Base-by-base conservation (phyloP, 139 green algal species). In the Coelastrella sp. region DNA sequence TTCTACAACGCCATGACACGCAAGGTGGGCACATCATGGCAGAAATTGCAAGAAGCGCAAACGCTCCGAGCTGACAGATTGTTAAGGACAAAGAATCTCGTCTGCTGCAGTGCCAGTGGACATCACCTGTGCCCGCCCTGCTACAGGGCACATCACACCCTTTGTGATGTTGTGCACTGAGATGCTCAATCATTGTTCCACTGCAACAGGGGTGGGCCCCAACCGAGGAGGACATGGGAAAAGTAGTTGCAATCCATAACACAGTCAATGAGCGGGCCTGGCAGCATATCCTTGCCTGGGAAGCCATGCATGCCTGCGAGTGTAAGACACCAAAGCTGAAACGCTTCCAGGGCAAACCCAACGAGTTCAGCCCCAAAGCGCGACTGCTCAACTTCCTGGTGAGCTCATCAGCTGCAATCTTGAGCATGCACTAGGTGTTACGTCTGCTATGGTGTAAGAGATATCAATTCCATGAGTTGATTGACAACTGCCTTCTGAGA, bases 241-340 rank as follows among this genome's bases (percentile, higher is more conserved):
- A 91, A 6, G 97, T 99, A 75, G 97, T 99, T 66, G 91, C 92
- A 76, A 99, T 99, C 57, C 97, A 99, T 94, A 99, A 99, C 91
- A 93, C 93, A 0, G 97, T 99, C 63, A 99, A 99, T 90, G 97
- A 99, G 94, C 93, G 95, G 8, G 97, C 96, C 0, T 99, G 97
- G 97, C 88, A 84, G 27, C 95, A 98, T 88, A 94, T 99, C 19
- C 90, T 96, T 84, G 83, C 90, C 6, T 99, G 96, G 96, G 97
- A 99, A 88, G 78, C 78, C 58, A 86, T 94, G 76, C 94, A 98
- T 84, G 86, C 83, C 14, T 90, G 84, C 6, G 90, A 92, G 1
- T 99, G 97, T 89, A 79, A 63, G n/a, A 57, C 68, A 78, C 60
- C 97, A 81, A 49, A 92, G 15, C 93, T 99, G 19, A 95, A 96